phyloP scores from a whole-genome alignment of 345 rosid genomes.

The Microthlaspi erraticum region DNA sequence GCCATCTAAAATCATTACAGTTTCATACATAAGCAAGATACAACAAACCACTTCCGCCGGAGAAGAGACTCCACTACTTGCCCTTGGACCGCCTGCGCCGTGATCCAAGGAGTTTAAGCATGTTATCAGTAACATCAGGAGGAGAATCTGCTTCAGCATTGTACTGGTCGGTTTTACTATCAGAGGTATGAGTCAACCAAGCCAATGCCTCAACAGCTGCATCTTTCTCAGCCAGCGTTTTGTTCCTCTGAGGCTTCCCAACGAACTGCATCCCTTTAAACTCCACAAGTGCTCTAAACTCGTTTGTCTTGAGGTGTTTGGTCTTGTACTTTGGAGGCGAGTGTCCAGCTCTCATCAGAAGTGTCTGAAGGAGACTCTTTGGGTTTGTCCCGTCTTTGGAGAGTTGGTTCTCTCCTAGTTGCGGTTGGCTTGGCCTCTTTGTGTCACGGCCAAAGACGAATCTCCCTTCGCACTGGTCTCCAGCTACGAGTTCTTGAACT shows the following conservation, averaged over 20 bases:
- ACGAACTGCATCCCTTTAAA: conserved; percentile 98
- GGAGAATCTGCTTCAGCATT: conserved; percentile 45
- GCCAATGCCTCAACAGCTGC: conserved; percentile 97
- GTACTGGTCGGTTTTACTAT: conserved; percentile 47
- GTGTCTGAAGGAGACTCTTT: conserved; percentile 89
- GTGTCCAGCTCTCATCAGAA: conserved; percentile 94
- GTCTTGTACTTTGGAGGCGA: conserved; percentile 97
- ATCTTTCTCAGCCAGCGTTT: conserved; percentile 94
- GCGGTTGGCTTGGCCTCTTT: conserved; percentile 59
- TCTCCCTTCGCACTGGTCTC: conserved; percentile 96
- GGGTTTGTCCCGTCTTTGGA: conserved; percentile 91
- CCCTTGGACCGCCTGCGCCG: conserved; percentile 53
- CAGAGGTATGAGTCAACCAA: conserved; percentile 91
- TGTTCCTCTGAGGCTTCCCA: conserved; percentile 90
- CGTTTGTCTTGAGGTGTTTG: conserved; percentile 91
- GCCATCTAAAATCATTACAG: not conserved
- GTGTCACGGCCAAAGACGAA: conserved; percentile 92
- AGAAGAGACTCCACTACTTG: conserved; percentile 20
- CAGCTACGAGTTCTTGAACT: conserved; percentile 86
- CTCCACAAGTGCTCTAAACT: conserved; percentile 90
- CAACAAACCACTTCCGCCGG: not conserved
- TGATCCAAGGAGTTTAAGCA: conserved; percentile 91
- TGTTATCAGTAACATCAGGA: conserved; percentile 90
- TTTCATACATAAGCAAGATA: conserved; percentile 2
- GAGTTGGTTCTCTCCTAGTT: conserved; percentile 55